These are phyloP conservation scores for Aeschynomene evenia DNA, from an alignment of 306 rosid species.

Conservation along the genomic window DNA sequence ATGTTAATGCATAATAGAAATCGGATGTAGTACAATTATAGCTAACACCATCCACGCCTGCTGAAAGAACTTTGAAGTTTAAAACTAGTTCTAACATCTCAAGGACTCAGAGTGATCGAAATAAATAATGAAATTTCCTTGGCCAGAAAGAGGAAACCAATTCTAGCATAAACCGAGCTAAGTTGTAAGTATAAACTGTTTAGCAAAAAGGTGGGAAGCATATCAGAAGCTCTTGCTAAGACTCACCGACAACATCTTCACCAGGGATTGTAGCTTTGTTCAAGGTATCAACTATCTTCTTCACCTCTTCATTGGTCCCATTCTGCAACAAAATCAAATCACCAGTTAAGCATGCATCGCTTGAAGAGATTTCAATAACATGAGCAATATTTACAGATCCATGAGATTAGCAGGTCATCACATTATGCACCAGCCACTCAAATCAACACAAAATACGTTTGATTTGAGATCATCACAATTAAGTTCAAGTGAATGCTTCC, in stretches of 20 bases:
- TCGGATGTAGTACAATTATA: neutral
- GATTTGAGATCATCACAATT: neutral
- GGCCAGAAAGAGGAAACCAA: neutral
- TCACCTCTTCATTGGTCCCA: conserved; percentile 85
- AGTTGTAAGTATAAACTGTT: neutral
- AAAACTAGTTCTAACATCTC: neutral
- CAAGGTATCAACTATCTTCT: conserved; percentile 64
- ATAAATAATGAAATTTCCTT: neutral
- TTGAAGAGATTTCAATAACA: too few species aligned
- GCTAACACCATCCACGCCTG: neutral
- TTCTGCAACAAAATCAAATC: conserved; percentile 47
- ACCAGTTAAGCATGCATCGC: too few species aligned
- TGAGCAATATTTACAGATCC: conserved; percentile 15
- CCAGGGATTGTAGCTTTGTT: conserved; percentile 78
- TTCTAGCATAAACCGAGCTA: neutral
- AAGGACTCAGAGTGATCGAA: neutral
- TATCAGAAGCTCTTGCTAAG: neutral
- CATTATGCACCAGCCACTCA: neutral
- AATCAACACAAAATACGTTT: neutral
- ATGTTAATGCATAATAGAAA: conserved; percentile 1
- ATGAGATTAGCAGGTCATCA: neutral
- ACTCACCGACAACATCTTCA: conserved; percentile 80
- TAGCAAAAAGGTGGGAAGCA: neutral
- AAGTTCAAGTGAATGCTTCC: neutral
- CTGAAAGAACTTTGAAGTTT: neutral